A percentile compares a stretch with the other conserved stretches of the same genome.
These are phyloP conservation scores for Russula compacta DNA, from an alignment of 768 basidiomycete species.

Conservation along the genomic window DNA sequence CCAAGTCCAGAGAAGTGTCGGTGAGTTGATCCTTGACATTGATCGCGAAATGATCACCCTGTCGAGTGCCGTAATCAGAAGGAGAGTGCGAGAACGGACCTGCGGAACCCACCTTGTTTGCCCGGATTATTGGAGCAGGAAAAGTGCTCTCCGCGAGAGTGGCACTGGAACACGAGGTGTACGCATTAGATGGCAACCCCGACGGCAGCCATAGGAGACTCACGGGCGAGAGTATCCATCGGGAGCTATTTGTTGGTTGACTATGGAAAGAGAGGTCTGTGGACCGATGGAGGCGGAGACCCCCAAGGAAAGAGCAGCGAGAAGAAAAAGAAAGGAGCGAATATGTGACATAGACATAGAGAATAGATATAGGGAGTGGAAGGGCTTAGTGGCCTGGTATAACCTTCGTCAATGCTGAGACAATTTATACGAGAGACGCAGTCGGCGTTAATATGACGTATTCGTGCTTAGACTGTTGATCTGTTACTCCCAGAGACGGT, in stretches of 20 bases:
- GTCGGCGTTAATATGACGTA: neutral
- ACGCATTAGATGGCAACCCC: neutral
- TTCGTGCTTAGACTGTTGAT: neutral
- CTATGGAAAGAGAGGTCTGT: slow-evolving; percentile 17
- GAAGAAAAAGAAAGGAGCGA: neutral
- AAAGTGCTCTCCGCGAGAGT: neutral
- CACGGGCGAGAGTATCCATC: slow-evolving; percentile 22
- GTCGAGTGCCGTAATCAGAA: neutral
- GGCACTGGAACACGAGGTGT: neutral
- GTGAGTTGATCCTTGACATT: neutral
- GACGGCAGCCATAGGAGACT: neutral
- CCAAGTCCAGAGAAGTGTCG: neutral
- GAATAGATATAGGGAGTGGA: neutral
- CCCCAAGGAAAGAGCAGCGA: slow-evolving; percentile 1
- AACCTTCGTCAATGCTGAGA: neutral
- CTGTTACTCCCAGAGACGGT: neutral
- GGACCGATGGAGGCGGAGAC: slow-evolving; percentile 21
- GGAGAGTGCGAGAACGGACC: too few relatives aligned
- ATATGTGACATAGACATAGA: slow-evolving; percentile 1
- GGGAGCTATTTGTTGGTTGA: slow-evolving; percentile 19
- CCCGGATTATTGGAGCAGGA: slow-evolving; percentile 8
- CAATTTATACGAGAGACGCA: neutral
- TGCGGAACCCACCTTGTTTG: neutral
- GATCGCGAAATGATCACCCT: slow-evolving; percentile 6
- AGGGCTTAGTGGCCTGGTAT: neutral